phyloP scores from a whole-genome alignment of 306 rosid species.

The Malus fusca region DNA sequence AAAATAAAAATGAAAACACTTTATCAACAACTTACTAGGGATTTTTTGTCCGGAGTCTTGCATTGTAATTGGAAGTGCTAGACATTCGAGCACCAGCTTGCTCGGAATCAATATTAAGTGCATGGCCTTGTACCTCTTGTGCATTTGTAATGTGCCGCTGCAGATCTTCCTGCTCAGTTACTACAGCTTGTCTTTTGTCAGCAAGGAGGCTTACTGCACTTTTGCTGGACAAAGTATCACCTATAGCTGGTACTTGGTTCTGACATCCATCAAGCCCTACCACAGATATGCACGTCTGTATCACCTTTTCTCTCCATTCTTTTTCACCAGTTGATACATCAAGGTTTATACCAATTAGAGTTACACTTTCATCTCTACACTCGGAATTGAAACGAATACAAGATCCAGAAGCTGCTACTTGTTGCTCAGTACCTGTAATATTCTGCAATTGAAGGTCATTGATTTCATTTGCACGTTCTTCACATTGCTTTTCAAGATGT shows the following conservation, averaged over 20 bases:
- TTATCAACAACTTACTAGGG: conserved; percentile 33
- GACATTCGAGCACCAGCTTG: conserved; percentile 21
- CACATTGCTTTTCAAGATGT: conserved; percentile 19
- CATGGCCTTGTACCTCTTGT: conserved; percentile 17
- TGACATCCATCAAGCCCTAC: not conserved
- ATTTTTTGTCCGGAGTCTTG: conserved; percentile 8
- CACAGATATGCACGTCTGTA: conserved; percentile 18
- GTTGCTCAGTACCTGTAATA: conserved; percentile 18
- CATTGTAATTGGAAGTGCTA: conserved; percentile 23
- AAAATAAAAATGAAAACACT: not conserved
- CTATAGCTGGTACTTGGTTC: not conserved
- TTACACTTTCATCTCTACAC: conserved; percentile 21
- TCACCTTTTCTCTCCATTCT: conserved; percentile 18
- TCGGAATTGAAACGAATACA: conserved; percentile 4
- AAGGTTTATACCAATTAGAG: conserved; percentile 5
- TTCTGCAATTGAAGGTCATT: conserved; percentile 7
- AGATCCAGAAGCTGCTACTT: conserved; percentile 11
- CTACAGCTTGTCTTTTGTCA: conserved; percentile 20
- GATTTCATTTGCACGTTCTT: conserved; percentile 26
- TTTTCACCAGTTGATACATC: conserved; percentile 22
- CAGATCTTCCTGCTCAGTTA: conserved; percentile 15
- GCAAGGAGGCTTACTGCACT: conserved; percentile 4
- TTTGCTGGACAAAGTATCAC: conserved; percentile 17
- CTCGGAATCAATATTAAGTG: conserved; percentile 16
- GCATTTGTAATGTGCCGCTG: conserved; percentile 15